Evolutionary conservation across 2,329 filamentous ascomycete genomes (phyloP), one percentile per base, ranked within the genome.

Genomic region (Cadophora sp.): DNA sequence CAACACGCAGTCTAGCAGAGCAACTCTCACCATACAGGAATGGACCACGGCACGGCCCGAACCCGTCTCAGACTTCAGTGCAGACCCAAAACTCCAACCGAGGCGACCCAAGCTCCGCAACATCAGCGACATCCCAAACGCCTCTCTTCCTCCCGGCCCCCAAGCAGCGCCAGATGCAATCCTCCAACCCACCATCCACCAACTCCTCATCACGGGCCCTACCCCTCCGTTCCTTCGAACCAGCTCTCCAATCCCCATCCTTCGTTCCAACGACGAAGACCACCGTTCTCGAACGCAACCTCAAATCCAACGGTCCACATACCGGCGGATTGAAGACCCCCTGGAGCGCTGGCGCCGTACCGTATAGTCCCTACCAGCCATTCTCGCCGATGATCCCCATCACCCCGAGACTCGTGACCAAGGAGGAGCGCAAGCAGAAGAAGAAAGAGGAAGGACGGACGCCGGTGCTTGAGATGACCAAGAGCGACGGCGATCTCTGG

Each of bases 341-440:
- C 0, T 86, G 82, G 76, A 88, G 85, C 1, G 87, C 85, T 4
- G 83, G 82, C 24, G 83, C 87, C 1, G 85, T 89, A 24, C 91
- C 91, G 1, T 94, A 94, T 78, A 88, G 87, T 64, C 91, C 92
- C 0, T 95, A 94, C 73, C 92, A 94, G 81, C 92, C 92, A 0
- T 92, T 89, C 76, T 91, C 89, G 7, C 91, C 91, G 1, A 83
- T 92, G 58, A 85, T 93, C 60, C 92, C 92, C 1, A 87, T 94
- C 59, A 94, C 92, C 36, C 91, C 92, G n/a, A 87, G 87, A 22
- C 80, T 95, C 56, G 88, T 92, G 18, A 92, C 88, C 27, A 87
- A 84, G 78, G 85, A 87, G 69, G 91, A 94, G 75, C 81, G 91
- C 33, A 93, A 90, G 83, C 83, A 85, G 76, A 89, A 88, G 83